phyloP scores from a whole-genome alignment of 352 stramenopile genomes.

The Phytophthora fragariae region DNA sequence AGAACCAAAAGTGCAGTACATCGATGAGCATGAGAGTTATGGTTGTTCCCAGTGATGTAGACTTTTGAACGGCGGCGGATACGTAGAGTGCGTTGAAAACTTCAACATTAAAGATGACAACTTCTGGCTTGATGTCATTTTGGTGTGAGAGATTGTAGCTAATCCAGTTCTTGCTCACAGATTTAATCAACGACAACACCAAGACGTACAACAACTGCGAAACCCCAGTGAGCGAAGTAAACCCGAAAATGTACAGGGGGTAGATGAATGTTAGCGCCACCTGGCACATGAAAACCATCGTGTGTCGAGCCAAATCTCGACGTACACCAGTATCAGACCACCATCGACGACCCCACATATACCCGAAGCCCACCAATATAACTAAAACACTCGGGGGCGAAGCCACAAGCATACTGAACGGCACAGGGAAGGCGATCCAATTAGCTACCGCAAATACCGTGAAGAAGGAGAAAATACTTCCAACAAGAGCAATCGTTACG shows the following conservation, averaged over 20 bases:
- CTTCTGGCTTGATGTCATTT: slow-evolving; percentile 44
- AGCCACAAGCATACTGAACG: slow-evolving; percentile 33
- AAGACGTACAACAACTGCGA: slow-evolving; percentile 12
- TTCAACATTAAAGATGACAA: slow-evolving; percentile 7
- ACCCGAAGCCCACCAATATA: slow-evolving; percentile 18
- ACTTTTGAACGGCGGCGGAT: neutral
- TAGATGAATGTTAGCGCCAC: slow-evolving; percentile 37
- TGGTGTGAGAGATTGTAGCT: slow-evolving; percentile 32
- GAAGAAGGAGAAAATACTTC: neutral
- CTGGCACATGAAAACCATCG: slow-evolving; percentile 32
- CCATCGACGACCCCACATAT: slow-evolving; percentile 16
- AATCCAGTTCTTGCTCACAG: slow-evolving; percentile 25
- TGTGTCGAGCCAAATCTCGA: slow-evolving; percentile 14
- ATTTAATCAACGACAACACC: slow-evolving; percentile 15
- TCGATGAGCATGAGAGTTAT: slow-evolving; percentile 8
- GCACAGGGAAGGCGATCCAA: slow-evolving; percentile 19
- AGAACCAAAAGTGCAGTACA: slow-evolving; percentile 11
- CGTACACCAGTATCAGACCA: slow-evolving; percentile 10
- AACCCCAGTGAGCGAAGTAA: slow-evolving; percentile 10
- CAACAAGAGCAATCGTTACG: neutral
- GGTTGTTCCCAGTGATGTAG: neutral
- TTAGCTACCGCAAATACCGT: slow-evolving; percentile 18
- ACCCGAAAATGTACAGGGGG: slow-evolving; percentile 34
- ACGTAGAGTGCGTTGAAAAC: slow-evolving; percentile 5
- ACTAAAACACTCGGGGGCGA: slow-evolving; percentile 21